Conservation (phyloP, 1,284 basidiomycete species). For the Sanguinoderma infundibulare region DNA sequence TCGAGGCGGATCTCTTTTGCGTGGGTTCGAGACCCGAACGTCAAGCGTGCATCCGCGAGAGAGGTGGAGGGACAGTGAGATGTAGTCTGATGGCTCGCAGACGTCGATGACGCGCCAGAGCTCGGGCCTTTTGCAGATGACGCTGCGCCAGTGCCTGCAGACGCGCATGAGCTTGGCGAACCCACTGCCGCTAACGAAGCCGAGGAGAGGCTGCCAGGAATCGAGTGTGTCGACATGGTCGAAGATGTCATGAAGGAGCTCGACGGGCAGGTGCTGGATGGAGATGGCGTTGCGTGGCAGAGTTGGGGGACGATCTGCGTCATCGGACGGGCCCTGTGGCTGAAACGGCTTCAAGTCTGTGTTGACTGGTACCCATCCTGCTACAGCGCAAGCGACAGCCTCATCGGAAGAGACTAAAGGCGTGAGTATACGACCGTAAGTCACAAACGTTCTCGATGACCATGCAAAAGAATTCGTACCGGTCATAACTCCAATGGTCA, state of each 20-base stretch:
- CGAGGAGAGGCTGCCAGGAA: background rate
- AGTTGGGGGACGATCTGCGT: too few species aligned
- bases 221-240: background rate
- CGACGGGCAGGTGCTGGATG: background rate
- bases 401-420: too few species aligned
- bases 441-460: too few species aligned
- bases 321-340: too few species aligned
- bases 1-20: background rate
- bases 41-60: conserved; percentile 7
- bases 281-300: too few species aligned
- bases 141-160: conserved; percentile 1
- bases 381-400: too few species aligned
- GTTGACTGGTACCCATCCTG: too few species aligned
- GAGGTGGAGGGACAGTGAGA: conserved; percentile 1
- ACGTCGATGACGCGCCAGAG: conserved; percentile 15
- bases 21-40: background rate
- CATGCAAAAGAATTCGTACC: too few species aligned
- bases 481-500: too few species aligned
- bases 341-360: too few species aligned
- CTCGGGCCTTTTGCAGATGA: background rate
- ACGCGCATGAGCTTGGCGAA: conserved; percentile 6
- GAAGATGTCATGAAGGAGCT: background rate
- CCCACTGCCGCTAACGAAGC: background rate
- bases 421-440: too few species aligned
- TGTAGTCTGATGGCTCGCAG: background rate